Evolutionary conservation across 176 grass and related monocot species (phyloP).

Genomic region (Thinopyrum elongatum): DNA sequence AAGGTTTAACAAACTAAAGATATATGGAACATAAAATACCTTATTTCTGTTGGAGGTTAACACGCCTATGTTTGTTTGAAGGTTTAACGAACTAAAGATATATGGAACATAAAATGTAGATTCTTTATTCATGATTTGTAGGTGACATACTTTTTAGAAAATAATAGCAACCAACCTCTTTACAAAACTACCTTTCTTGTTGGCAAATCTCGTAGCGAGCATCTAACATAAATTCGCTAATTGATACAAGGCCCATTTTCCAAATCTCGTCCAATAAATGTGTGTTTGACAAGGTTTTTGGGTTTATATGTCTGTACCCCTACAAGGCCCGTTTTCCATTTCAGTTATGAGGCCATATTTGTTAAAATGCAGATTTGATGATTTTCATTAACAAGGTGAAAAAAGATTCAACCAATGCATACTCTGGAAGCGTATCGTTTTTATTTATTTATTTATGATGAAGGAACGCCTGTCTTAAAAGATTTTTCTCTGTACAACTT

Average conservation of each 20-base stretch:
- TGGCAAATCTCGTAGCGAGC: not conserved
- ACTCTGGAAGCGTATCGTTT: not conserved
- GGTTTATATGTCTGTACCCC: not conserved
- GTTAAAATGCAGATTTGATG: not conserved
- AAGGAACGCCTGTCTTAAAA: not conserved
- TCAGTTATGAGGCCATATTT: not conserved
- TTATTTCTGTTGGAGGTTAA: not conserved
- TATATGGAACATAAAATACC: not conserved
- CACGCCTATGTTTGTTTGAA: not conserved
- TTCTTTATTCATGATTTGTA: not conserved
- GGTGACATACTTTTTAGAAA: not conserved
- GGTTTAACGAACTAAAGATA: not conserved
- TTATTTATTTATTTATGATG: not conserved
- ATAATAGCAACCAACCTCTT: not conserved
- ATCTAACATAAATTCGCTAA: not conserved
- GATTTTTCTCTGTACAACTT: constrained; percentile 5
- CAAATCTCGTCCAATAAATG: not conserved
- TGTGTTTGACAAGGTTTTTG: not conserved
- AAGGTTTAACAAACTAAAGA: not conserved
- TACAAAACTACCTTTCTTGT: not conserved
- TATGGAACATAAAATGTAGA: not conserved
- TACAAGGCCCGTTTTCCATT: not conserved
- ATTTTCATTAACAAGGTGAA: not conserved
- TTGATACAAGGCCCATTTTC: not conserved
- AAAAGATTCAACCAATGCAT: not conserved